Conservation (phyloP, 2,329 filamentous ascomycete species). For the Beauveria bassiana region DNA sequence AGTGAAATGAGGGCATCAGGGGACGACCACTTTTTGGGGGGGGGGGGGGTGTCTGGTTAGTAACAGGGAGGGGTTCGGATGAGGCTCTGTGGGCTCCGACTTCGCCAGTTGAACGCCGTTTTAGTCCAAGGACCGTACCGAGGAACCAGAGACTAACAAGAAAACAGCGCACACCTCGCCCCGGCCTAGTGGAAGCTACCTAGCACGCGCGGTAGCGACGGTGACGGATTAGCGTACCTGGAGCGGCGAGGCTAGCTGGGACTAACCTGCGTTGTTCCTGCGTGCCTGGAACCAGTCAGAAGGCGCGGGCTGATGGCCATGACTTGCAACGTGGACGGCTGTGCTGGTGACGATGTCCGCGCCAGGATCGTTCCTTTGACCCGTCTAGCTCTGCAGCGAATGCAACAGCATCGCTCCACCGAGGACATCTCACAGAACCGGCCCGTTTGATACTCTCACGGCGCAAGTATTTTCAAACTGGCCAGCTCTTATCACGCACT, state of each 20-base stretch:
- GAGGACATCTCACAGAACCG: background rate
- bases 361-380: background rate
- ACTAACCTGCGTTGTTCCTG: background rate
- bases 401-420: background rate
- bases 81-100: constrained; percentile 6
- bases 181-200: background rate
- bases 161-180: background rate
- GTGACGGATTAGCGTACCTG: background rate
- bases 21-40: too few species aligned
- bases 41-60: background rate
- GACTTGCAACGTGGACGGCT: background rate
- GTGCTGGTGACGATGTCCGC: background rate
- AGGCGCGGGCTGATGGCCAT: background rate
- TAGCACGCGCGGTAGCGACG: background rate
- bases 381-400: background rate
- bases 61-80: background rate
- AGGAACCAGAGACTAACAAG: background rate
- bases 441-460: background rate
- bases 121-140: constrained; percentile 7
- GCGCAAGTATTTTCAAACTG: background rate
- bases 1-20: background rate
- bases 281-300: background rate
- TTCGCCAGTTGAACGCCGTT: constrained; percentile 2
- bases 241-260: background rate
- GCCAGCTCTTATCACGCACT: background rate